These are phyloP conservation scores for Sclerotinia trifoliorum DNA, from an alignment of 2,329 filamentous ascomycete species.

Conservation along the genomic window DNA sequence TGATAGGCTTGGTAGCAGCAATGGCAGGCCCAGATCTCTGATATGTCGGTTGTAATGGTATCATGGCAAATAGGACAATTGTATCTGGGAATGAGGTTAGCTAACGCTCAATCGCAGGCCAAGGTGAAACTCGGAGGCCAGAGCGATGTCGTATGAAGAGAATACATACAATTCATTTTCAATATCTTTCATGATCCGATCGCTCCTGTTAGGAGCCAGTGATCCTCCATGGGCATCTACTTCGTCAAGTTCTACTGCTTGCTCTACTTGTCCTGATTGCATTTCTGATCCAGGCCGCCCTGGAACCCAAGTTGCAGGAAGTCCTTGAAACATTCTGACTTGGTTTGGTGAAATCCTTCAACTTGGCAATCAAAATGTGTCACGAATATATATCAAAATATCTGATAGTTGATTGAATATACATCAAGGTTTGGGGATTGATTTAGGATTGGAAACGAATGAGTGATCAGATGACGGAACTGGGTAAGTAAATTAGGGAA, in stretches of 20 bases:
- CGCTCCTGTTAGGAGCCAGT: neutral
- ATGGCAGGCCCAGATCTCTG: neutral
- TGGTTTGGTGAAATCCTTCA: neutral
- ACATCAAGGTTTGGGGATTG: too few species aligned
- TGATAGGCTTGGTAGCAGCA: constrained; percentile 2
- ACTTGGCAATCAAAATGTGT: neutral
- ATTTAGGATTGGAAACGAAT: neutral
- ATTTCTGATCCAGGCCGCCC: too few species aligned
- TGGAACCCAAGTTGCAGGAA: neutral
- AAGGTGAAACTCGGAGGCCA: too few species aligned
- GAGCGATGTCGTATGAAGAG: neutral
- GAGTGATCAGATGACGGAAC: neutral
- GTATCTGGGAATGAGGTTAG: constrained; percentile 6
- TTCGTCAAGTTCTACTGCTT: constrained; percentile 4
- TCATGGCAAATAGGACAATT: neutral
- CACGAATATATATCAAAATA: neutral
- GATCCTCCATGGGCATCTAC: neutral
- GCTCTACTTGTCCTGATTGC: neutral
- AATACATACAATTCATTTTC: constrained; percentile 2
- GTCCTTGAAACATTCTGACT: neutral
- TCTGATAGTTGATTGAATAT: neutral
- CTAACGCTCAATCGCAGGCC: neutral
- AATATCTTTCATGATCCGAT: constrained; percentile 6
- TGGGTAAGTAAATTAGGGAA: too few species aligned
- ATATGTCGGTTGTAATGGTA: neutral